phyloP scores from a whole-genome alignment of 768 basidiomycete species.

The Serendipita sp. region DNA sequence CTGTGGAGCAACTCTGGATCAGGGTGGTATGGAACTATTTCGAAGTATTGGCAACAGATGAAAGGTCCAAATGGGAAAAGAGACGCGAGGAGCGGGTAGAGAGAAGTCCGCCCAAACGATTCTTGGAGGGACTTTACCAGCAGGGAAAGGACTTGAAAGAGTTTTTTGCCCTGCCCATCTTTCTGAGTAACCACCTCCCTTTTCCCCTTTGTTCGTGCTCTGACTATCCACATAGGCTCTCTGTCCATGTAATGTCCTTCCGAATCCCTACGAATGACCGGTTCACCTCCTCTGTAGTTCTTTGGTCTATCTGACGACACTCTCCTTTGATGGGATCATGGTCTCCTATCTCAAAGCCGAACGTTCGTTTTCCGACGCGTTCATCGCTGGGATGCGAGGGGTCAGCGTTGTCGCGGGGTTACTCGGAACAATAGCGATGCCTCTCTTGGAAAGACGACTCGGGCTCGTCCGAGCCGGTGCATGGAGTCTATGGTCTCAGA shows the following conservation, averaged over 20 bases:
- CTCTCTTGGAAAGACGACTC: slow-evolving; percentile 22
- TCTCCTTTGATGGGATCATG: slow-evolving; percentile 36
- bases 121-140: not conserved
- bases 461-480: slow-evolving; percentile 31
- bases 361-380: slow-evolving; percentile 25
- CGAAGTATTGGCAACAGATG: slow-evolving; percentile 18
- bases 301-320: not conserved
- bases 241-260: slow-evolving; percentile 11
- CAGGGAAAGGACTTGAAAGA: slow-evolving; percentile 21
- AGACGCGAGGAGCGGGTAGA: not conserved
- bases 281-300: not conserved
- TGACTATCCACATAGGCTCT: slow-evolving; percentile 29
- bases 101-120: not conserved
- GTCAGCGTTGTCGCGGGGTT: slow-evolving; percentile 31
- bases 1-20: slow-evolving; percentile 29
- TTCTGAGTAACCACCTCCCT: slow-evolving; percentile 13
- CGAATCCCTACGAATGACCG: not conserved
- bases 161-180: slow-evolving; percentile 24
- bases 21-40: slow-evolving; percentile 24
- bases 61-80: slow-evolving; percentile 9
- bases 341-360: slow-evolving; percentile 32
- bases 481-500: slow-evolving; percentile 34
- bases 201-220: slow-evolving; percentile 26
- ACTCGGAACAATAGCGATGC: slow-evolving; percentile 25
- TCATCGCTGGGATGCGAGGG: slow-evolving; percentile 34